Percentiles rank a stretch among this genome's conserved stretches.
Evolutionary conservation across 306 rosid species (phyloP).

Genomic region (Dalbergia oliveri): DNA sequence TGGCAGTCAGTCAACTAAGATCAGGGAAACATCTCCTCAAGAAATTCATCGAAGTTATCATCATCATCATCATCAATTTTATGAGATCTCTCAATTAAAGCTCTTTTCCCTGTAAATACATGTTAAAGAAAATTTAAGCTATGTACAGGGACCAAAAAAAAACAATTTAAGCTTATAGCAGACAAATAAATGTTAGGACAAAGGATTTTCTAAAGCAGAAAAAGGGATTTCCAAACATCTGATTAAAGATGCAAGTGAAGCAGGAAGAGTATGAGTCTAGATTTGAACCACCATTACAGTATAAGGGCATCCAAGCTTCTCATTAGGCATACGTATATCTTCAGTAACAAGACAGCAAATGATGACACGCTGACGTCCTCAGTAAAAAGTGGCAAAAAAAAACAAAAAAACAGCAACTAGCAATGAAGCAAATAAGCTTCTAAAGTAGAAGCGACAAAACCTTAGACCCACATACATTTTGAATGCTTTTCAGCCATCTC

Average conservation of each 20-base stretch:
- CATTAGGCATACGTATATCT: neutral
- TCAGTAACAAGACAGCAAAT: conserved; percentile 12
- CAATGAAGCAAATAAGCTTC: conserved; percentile 21
- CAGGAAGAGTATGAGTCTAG: neutral
- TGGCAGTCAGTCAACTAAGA: conserved; percentile 9
- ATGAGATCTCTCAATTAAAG: conserved; percentile 53
- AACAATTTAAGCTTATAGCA: conserved; percentile 27
- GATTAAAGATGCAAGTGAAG: conserved; percentile 29
- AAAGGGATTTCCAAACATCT: conserved; percentile 12
- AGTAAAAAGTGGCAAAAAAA: neutral
- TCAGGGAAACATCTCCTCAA: conserved; percentile 93
- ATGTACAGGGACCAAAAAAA: neutral
- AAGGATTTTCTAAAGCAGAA: neutral
- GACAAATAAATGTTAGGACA: conserved; percentile 21
- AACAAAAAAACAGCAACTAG: neutral
- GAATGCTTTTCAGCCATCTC: conserved; percentile 18
- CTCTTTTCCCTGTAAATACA: conserved; percentile 68
- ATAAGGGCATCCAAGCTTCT: neutral
- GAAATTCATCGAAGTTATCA: conserved; percentile 73
- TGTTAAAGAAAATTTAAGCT: conserved; percentile 27
- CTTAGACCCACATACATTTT: conserved; percentile 15
- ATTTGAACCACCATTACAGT: neutral
- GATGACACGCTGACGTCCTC: neutral
- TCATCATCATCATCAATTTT: conserved; percentile 56
- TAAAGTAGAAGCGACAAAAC: conserved; percentile 23